A percentile compares a stretch with the other conserved stretches of the same genome.
Evolutionary conservation across 495 filamentous ascomycete species (phyloP).

Genomic region (Penicillium flavigenum): DNA sequence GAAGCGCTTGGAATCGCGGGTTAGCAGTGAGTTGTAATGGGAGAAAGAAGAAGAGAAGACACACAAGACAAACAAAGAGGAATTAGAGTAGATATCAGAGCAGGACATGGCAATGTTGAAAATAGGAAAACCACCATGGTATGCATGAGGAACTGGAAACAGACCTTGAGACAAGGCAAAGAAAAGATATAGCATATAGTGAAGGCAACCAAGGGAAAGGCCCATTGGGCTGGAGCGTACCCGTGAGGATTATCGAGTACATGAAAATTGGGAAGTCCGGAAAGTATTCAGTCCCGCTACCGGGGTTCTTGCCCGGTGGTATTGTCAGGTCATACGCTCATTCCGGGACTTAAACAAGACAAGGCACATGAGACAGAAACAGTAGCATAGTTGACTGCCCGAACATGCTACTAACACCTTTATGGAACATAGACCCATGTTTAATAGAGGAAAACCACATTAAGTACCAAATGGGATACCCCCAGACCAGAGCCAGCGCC

Average conservation of each 20-base stretch:
- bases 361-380: constrained; percentile 4
- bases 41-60: constrained; percentile 15
- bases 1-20: constrained; percentile 16
- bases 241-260: constrained; percentile 6
- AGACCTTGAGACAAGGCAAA: constrained; percentile 1
- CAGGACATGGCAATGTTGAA: constrained; percentile 6
- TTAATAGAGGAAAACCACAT: constrained; percentile 11
- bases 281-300: constrained; percentile 1
- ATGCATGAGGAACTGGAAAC: constrained; percentile 25
- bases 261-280: not conserved
- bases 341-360: constrained; percentile 9
- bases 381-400: constrained; percentile 5
- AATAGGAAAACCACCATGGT: constrained; percentile 22
- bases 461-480: constrained; percentile 23
- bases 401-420: constrained; percentile 7
- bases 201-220: not conserved
- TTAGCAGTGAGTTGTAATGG: not conserved
- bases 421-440: constrained; percentile 7
- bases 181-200: not conserved
- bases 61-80: constrained; percentile 18
- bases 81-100: constrained; percentile 3
- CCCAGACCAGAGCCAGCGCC: constrained; percentile 32
- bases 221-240: not conserved
- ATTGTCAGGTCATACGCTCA: constrained; percentile 1
- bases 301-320: constrained; percentile 1